Base-by-base conservation (phyloP, 345 rosid species). In the Eucalyptus paniculata region DNA sequence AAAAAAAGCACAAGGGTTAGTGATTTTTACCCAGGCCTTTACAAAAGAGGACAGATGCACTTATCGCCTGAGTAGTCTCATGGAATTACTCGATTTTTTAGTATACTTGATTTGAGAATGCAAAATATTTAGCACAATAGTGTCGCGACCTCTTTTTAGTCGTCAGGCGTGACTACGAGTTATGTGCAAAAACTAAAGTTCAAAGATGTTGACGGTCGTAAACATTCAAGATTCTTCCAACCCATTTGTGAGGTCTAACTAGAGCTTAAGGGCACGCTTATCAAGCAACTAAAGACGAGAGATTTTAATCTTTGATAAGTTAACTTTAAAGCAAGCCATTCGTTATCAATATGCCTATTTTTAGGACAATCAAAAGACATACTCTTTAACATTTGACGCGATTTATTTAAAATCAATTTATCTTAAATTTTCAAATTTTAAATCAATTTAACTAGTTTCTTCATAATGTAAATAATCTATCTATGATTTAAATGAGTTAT, bases 361-460 rank as follows among this genome's bases (percentile, higher is more conserved):
- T 28, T 13, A 6, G 0, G 9, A 62, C 3, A 13, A 3, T 13
- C 4, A 62, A 62, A 14, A 28, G 4, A 60, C 8, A 12, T 4
- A 1, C 4, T 28, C 32, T 53, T 19, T 28, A 28, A 62, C 69
- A 62, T 62, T 60, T 4, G 0, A 51, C 0, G 2, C 2, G 1
- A 51, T 8, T 51, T 18, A 51, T 51, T 51, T 51, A 51, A 51
- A 51, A 6, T 51, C 9, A 51, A 1, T 51, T 51, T 17, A 51
- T 51, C 23, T 51, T 18, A 7, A 18, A 51, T 51, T 17, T 51
- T 17, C 4, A 17, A 51, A 17, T 51, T 51, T 51, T 51, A 51
- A 51, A 51, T 0, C 1, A 51, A 51, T 51, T 51, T 51, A 51
- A 6, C 9, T 51, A 6, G 0, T 7, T 51, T 17, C 54, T 51